A percentile compares a stretch with the other conserved stretches of the same genome.
Evolutionary conservation across 176 grass and related monocot species (phyloP).

Genomic region (Metroxylon sagu): DNA sequence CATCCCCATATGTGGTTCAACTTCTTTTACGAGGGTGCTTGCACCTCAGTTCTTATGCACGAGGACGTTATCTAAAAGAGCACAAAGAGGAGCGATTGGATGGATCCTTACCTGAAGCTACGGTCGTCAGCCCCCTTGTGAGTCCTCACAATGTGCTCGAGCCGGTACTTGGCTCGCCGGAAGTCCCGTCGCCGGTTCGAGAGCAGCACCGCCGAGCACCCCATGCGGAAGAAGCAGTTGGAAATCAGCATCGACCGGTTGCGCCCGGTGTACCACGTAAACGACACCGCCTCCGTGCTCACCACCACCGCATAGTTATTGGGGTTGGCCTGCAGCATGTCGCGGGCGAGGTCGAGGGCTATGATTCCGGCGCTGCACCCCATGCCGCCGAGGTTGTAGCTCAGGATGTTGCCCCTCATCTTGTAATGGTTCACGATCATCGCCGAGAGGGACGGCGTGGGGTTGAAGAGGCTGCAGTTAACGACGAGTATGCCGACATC

Average conservation of each 20-base stretch:
- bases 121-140: slow-evolving; percentile 61
- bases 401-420: slow-evolving; percentile 61
- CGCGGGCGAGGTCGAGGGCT: slow-evolving; percentile 65
- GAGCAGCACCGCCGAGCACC: slow-evolving; percentile 53
- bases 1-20: no score
- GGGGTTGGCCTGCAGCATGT: slow-evolving; percentile 56
- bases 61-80: no score
- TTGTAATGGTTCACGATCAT: slow-evolving; percentile 72
- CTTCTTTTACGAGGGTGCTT: no score
- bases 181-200: slow-evolving; percentile 49
- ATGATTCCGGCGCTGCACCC: slow-evolving; percentile 74
- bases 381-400: slow-evolving; percentile 76
- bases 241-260: slow-evolving; percentile 65
- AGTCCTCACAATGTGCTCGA: slow-evolving; percentile 60
- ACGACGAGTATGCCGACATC: slow-evolving; percentile 60
- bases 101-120: slow-evolving; percentile 34
- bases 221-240: slow-evolving; percentile 86
- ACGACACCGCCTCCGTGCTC: slow-evolving; percentile 75
- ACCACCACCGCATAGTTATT: slow-evolving; percentile 47
- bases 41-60: no score
- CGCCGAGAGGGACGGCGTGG: slow-evolving; percentile 60
- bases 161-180: slow-evolving; percentile 56
- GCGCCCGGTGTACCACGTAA: slow-evolving; percentile 76
- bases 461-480: slow-evolving; percentile 79
- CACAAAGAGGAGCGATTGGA: not conserved